Conservation (phyloP, 495 filamentous ascomycete genomes). For the Podospora tetraspora region DNA sequence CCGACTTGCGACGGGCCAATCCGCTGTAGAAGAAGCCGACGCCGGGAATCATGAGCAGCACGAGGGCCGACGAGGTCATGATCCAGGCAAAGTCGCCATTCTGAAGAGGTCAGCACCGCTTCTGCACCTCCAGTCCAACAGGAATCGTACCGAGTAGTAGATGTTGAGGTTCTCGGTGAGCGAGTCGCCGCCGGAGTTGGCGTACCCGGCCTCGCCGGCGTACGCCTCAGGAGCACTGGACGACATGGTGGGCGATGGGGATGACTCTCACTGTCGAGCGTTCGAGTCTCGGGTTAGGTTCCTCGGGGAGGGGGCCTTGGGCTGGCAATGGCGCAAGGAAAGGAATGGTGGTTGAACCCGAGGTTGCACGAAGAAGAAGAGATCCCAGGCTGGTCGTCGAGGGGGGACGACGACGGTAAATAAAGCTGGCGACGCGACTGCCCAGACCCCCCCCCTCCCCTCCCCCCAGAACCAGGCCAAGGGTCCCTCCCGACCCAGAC, state of each 20-base stretch:
- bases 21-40: conserved; percentile 99
- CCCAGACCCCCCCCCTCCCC: neutral
- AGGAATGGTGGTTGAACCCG: conserved; percentile 14
- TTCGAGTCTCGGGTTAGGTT: neutral
- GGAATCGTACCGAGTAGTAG: conserved; percentile 65
- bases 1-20: conserved; percentile 92
- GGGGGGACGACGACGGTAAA: conserved; percentile 26
- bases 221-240: conserved; percentile 49
- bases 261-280: neutral
- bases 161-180: conserved; percentile 70
- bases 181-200: conserved; percentile 66
- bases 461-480: neutral
- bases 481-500: conserved; percentile 1
- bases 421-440: conserved; percentile 12
- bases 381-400: conserved; percentile 2
- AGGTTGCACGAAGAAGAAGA: conserved; percentile 13
- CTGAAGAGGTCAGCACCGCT: neutral
- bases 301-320: conserved; percentile 4
- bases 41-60: conserved; percentile 96
- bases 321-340: conserved; percentile 10
- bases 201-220: conserved; percentile 50
- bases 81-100: conserved; percentile 88
- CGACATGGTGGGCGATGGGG: conserved; percentile 25
- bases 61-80: conserved; percentile 78
- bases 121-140: neutral